Evolutionary conservation across 495 filamentous ascomycete species (phyloP).

Genomic region (Penicillium daleae): DNA sequence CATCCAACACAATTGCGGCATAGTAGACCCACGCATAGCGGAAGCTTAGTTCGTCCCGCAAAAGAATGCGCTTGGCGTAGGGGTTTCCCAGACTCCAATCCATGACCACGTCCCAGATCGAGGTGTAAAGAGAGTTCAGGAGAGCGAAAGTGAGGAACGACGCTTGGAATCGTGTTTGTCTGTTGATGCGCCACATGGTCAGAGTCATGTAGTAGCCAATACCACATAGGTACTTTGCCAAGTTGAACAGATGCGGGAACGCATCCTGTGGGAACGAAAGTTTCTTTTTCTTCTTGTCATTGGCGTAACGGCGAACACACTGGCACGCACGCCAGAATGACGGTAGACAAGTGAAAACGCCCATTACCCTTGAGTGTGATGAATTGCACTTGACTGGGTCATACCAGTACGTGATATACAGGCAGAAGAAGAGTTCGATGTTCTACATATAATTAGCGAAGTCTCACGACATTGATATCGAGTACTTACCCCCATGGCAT

Average conservation of each 20-base stretch:
- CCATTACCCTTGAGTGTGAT: conserved; percentile 77
- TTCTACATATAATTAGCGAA: conserved; percentile 58
- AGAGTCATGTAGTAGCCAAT: conserved; percentile 77
- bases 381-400: conserved; percentile 81
- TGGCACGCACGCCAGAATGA: conserved; percentile 88
- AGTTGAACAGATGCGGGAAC: conserved; percentile 92
- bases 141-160: conserved; percentile 79
- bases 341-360: conserved; percentile 84
- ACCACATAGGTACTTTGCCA: conserved; percentile 86
- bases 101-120: conserved; percentile 96
- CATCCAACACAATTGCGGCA: conserved; percentile 77
- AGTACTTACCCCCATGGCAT: conserved; percentile 79
- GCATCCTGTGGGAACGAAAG: conserved; percentile 68
- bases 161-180: conserved; percentile 55
- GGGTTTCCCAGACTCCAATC: conserved; percentile 89
- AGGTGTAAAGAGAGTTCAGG: conserved; percentile 80
- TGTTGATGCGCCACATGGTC: conserved; percentile 80
- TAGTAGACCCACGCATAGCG: conserved; percentile 83
- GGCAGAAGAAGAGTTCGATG: conserved; percentile 90
- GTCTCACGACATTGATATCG: background rate
- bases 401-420: conserved; percentile 78
- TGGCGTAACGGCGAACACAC: conserved; percentile 85
- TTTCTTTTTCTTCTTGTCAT: conserved; percentile 8
- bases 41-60: conserved; percentile 81
- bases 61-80: conserved; percentile 65